Evolutionary conservation across 805 yeast genomes (phyloP).

Genomic region (Barnettozyma sucrosica): DNA sequence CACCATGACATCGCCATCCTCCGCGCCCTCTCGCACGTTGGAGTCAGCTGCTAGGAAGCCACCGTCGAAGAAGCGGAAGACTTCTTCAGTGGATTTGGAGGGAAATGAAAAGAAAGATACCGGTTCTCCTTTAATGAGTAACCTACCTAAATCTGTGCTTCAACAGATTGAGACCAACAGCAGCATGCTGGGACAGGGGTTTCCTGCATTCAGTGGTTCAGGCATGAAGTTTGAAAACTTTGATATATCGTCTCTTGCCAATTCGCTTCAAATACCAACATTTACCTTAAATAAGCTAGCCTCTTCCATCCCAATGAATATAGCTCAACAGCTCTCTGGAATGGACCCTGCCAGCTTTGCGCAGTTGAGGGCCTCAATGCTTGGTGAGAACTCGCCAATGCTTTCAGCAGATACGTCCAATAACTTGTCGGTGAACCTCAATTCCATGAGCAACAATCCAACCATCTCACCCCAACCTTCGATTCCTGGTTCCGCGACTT

Average conservation of each 20-base stretch:
- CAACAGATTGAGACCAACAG: slow-evolving; percentile 5
- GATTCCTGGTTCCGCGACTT: slow-evolving; percentile 23
- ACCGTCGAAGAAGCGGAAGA: not conserved
- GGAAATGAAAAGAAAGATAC: not conserved
- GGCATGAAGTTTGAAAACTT: slow-evolving; percentile 5
- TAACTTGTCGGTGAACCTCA: slow-evolving; percentile 21
- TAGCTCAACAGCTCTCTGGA: slow-evolving; percentile 8
- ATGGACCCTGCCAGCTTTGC: slow-evolving; percentile 16
- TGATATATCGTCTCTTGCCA: not conserved
- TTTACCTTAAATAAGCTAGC: slow-evolving; percentile 8
- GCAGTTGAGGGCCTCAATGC: slow-evolving; percentile 10
- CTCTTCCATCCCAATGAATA: slow-evolving; percentile 5
- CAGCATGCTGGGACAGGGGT: not conserved
- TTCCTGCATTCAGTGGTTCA: not conserved
- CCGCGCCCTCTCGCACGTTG: not conserved
- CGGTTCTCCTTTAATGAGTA: not conserved
- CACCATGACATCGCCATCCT: not conserved
- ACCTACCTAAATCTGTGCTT: slow-evolving; percentile 1
- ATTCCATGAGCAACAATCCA: slow-evolving; percentile 24
- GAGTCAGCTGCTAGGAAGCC: not conserved
- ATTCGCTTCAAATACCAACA: slow-evolving; percentile 7
- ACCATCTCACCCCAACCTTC: slow-evolving; percentile 28
- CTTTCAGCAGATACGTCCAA: slow-evolving; percentile 5
- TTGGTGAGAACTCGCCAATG: slow-evolving; percentile 12
- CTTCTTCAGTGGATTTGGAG: not conserved